Base-by-base conservation (phyloP, 2,329 filamentous ascomycete species). In the Rugonectria rugulosa region DNA sequence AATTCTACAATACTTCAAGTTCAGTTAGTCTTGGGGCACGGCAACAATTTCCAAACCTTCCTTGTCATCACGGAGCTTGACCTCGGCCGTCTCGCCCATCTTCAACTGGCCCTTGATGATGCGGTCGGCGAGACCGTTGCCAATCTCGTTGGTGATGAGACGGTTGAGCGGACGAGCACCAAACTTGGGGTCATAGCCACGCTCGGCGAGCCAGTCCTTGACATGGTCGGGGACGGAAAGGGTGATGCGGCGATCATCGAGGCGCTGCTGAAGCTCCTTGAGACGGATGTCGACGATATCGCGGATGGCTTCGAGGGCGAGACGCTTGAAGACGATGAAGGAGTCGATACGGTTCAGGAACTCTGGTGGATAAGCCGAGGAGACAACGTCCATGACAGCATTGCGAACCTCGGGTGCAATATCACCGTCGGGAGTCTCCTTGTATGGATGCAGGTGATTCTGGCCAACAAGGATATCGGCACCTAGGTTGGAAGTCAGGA, bases 331-430 rank as follows among this genome's bases (percentile, higher is more conserved):
- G 69, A 98, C 79, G 72, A 98, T 97, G 77, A 98, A 97, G 58
- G 96, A 94, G 74, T 98, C 94, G 60, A 98, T 92, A 17, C 95
- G 86, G 77, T 99, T 98, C 61, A 98, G 83, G 80, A 98, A 99
- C 72, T 98, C 95, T 3, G 95, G 95, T 5, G 94, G 87, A 71
- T 97, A 88, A 46, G 78, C 80, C 8, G 81, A 74, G 15, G 88
- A 81, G 1, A 98, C 93, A 14, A 96, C 87, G 68, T 96, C 90
- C 87, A 98, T 92, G 49, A 98, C 93, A 1, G 90, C 88, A 54
- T 84, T 80, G 68, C 91, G 91, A 41, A 93, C 85, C 1, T 86
- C 84, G 1, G 87, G 82, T 14, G 89, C 86, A 53, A 98, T 87
- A 26, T 90, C 87, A 34, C 89, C 88, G 43, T 85, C 81, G 1